phyloP scores from a whole-genome alignment of 1,284 basidiomycete genomes.

The Ustilago nuda region DNA sequence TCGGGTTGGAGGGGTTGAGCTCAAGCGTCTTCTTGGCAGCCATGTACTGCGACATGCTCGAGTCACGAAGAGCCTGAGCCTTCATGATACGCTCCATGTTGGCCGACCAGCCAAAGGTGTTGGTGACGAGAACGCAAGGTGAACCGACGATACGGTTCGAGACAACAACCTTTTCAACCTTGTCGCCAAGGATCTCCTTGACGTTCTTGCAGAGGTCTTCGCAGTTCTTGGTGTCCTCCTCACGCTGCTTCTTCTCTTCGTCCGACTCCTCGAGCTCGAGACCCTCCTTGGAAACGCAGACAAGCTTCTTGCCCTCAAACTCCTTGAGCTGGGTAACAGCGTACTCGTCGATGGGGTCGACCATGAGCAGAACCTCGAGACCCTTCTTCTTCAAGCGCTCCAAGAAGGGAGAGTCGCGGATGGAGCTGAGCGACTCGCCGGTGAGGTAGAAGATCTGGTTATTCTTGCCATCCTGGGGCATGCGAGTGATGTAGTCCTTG shows the following conservation, averaged over 20 bases:
- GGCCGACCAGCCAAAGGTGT: constrained; percentile 98
- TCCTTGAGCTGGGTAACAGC: constrained; percentile 94
- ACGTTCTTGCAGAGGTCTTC: constrained; percentile 91
- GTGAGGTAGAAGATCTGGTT: constrained; percentile 93
- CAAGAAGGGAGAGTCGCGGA: constrained; percentile 96
- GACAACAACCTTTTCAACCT: constrained; percentile 98
- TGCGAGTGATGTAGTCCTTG: constrained; percentile 99
- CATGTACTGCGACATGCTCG: constrained; percentile 99
- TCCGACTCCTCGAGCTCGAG: constrained; percentile 99
- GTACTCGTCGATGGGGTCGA: constrained; percentile 77
- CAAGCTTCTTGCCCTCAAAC: constrained; percentile 97
- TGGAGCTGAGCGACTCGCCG: constrained; percentile 92
- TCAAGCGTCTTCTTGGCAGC: constrained; percentile 93
- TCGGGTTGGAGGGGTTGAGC: constrained; percentile 92
- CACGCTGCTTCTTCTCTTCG: constrained; percentile 92
- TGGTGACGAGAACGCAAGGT: constrained; percentile 78
- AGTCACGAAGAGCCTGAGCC: constrained; percentile 97
- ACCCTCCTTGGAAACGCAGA: constrained; percentile 99
- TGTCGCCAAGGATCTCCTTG: constrained; percentile 98
- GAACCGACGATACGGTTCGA: constrained; percentile 81
- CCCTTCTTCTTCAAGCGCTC: constrained; percentile 99
- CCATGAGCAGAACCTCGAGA: constrained; percentile 96
- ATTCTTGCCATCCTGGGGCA: constrained; percentile 99
- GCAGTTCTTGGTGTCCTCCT: constrained; percentile 87
- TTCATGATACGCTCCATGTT: constrained; percentile 99